A percentile compares a stretch with the other conserved stretches of the same genome.
phyloP scores from a whole-genome alignment of 306 rosid species.

The Acmispon strigosus region DNA sequence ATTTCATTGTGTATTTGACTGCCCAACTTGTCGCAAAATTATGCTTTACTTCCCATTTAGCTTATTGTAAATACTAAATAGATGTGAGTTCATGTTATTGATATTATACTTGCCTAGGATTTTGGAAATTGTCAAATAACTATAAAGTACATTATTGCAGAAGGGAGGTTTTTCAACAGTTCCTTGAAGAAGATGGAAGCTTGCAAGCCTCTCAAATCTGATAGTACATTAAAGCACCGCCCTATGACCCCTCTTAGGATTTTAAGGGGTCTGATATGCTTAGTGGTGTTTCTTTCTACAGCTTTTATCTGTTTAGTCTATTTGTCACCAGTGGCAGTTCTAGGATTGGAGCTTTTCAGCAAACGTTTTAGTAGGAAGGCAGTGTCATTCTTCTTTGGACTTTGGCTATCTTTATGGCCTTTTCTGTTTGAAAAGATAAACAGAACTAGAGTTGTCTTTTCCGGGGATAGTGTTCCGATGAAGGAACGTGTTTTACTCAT shows the following conservation, averaged over 20 bases:
- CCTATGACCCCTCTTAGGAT: slow-evolving; percentile 57
- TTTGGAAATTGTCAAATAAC: slow-evolving; percentile 20
- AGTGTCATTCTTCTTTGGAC: slow-evolving; percentile 52
- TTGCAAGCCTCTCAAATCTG: slow-evolving; percentile 33
- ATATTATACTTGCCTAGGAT: slow-evolving; percentile 5
- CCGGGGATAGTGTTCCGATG: slow-evolving; percentile 65
- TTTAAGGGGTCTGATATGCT: slow-evolving; percentile 68
- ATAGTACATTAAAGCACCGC: slow-evolving; percentile 47
- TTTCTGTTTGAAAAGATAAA: slow-evolving; percentile 78
- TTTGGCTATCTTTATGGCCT: slow-evolving; percentile 91
- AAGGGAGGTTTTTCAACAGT: slow-evolving; percentile 35
- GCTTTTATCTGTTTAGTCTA: slow-evolving; percentile 70
- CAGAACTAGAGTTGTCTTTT: slow-evolving; percentile 69
- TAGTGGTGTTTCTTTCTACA: slow-evolving; percentile 76
- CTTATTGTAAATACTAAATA: background rate
- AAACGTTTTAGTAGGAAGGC: slow-evolving; percentile 59
- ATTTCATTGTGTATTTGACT: slow-evolving; percentile 1
- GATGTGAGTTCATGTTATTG: slow-evolving; percentile 4
- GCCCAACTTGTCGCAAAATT: background rate
- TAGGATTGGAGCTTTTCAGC: slow-evolving; percentile 47
- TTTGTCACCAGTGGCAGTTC: slow-evolving; percentile 51
- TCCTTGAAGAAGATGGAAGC: slow-evolving; percentile 58
- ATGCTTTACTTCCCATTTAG: background rate
- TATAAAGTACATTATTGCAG: slow-evolving; percentile 43
- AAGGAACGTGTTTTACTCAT: slow-evolving; percentile 77